These are phyloP conservation scores for Syzygium syzygioides DNA, from an alignment of 441 rosid genomes.

Conservation along the genomic window DNA sequence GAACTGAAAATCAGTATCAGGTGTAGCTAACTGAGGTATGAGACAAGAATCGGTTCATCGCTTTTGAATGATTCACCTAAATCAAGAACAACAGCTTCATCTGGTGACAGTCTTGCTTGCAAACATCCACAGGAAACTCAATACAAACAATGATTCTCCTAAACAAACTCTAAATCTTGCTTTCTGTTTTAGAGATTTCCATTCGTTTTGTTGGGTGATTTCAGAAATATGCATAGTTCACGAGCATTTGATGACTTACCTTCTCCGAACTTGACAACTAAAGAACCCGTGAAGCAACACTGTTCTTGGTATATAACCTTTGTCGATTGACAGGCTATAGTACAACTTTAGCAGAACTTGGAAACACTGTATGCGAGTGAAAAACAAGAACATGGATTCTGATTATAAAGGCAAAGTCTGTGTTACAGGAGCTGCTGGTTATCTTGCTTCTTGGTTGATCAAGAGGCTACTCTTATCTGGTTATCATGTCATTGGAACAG, in stretches of 20 bases:
- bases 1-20: neutral
- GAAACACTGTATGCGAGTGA: neutral
- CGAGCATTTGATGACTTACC: neutral
- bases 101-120: neutral
- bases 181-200: neutral
- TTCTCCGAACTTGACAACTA: neutral
- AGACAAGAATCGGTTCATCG: neutral
- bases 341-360: neutral
- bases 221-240: neutral
- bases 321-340: neutral
- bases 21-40: neutral
- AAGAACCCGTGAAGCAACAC: neutral
- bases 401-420: constrained; percentile 46
- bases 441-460: constrained; percentile 79
- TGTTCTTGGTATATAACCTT: neutral
- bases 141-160: neutral
- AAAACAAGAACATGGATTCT: neutral
- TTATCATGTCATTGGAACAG: constrained; percentile 75
- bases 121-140: neutral
- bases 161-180: neutral
- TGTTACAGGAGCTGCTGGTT: constrained; percentile 82
- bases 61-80: neutral
- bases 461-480: constrained; percentile 72
- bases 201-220: neutral
- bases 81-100: neutral